Evolutionary conservation across 768 basidiomycete species (phyloP).

Genomic region (Suillus subaureus): DNA sequence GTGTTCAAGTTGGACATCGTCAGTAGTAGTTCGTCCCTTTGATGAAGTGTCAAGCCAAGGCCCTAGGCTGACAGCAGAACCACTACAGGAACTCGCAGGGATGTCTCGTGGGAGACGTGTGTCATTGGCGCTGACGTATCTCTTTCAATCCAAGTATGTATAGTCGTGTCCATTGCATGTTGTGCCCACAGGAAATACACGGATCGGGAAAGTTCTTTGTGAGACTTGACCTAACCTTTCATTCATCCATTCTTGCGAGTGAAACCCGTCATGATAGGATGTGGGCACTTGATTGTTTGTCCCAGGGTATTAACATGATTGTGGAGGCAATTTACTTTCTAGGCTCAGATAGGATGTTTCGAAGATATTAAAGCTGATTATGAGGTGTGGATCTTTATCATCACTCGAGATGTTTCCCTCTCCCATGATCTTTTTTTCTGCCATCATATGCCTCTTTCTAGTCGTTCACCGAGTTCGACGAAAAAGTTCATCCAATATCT

Average conservation of each 20-base stretch:
- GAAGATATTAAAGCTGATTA: neutral
- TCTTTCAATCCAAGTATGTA: neutral
- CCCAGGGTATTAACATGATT: neutral
- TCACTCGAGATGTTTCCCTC: conserved; percentile 6
- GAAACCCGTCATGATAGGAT: neutral
- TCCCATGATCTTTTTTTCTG: conserved; percentile 11
- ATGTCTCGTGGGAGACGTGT: neutral
- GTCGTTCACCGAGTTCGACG: conserved; percentile 16
- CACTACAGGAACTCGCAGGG: neutral
- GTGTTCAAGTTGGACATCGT: neutral
- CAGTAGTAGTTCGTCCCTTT: neutral
- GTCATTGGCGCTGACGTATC: neutral
- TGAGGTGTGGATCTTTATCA: neutral
- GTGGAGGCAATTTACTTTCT: neutral
- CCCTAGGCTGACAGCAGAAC: neutral
- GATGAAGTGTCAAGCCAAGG: neutral
- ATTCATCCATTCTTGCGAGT: neutral
- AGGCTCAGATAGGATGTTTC: neutral
- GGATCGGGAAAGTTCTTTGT: neutral
- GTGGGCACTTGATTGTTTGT: neutral
- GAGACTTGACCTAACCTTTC: neutral
- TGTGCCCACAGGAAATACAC: neutral
- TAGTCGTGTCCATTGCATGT: neutral
- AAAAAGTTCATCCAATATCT: conserved; percentile 9
- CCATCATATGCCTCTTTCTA: conserved; percentile 15